Base-by-base conservation (phyloP, 1,139 yeast genomes). In the Candida tropicalis region DNA sequence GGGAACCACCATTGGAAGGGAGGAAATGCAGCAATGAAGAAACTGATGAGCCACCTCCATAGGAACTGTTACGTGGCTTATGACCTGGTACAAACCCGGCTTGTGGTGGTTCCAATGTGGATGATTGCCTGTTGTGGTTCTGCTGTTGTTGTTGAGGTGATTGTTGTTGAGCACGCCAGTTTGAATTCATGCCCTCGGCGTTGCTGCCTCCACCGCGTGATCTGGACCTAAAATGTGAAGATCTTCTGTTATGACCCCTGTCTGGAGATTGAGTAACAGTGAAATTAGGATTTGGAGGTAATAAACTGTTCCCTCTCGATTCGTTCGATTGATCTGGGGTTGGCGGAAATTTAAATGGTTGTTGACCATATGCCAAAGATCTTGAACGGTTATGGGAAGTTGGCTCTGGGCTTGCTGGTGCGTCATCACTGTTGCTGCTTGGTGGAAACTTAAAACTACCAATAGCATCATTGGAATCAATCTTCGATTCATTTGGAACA, bases 41-140 rank as follows among this genome's bases (percentile, higher is more conserved):
- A 29, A 84, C 75, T 0, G 90, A 81, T 2, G 77, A 64, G 15
- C 65, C 77, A 23, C 81, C 82, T 43, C 78, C 84, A 53, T 84
- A 82, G 2, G 95, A 87, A 49, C 66, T 63, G 52, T 82, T 82
- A 44, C 89, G 77, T 11, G 84, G 72, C 51, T 87, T 79, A 59
- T 88, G 96, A 12, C 96, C 93, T 1, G 95, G 96, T 12, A 83
- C 81, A 57, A 88, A 88, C 17, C 61, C 60, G 40, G 55, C 66
- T 6, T 74, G 81, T 32, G 81, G 82, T 50, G 77, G 86, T 48
- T 81, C 70, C 38, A 57, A 61, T 22, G 59, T 49, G 3, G 62
- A 53, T 29, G 50, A 53, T 41, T 58, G 65, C 45, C 67, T 59
- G 41, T 60, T 70, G 41, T 55, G 61, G 9, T 43, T 47, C 16